Conservation (phyloP, 106 monocot species). For the Phalaenopsis equestris region DNA sequence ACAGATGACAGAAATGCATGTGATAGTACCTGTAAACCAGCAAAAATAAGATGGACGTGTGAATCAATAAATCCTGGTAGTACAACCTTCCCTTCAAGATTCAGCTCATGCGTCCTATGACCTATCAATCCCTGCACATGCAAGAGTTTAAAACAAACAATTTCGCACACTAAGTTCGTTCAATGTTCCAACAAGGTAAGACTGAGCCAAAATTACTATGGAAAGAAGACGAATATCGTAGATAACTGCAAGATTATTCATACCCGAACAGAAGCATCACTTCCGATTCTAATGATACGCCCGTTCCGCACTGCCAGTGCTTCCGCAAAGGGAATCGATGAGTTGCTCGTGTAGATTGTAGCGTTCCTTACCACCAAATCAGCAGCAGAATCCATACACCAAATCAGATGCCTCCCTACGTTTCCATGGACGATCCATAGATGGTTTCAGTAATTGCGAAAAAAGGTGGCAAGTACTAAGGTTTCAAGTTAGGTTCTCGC, state of each 20-base stretch:
- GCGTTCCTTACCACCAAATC: constrained; percentile 59
- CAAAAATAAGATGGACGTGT: constrained; percentile 70
- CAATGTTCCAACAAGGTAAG: not conserved
- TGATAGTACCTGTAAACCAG: constrained; percentile 72
- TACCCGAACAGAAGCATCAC: constrained; percentile 34
- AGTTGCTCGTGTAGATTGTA: constrained; percentile 60
- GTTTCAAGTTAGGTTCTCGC: not conserved
- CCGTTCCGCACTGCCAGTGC: constrained; percentile 51
- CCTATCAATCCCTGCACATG: constrained; percentile 60
- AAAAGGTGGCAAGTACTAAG: not conserved
- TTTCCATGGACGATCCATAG: not conserved
- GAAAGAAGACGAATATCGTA: too few relatives aligned
- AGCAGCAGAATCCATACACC: constrained; percentile 21
- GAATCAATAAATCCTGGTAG: constrained; percentile 93
- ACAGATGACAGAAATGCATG: not conserved
- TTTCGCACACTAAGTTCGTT: not conserved
- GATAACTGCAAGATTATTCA: constrained; percentile 9
- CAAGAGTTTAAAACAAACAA: not conserved
- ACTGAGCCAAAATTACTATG: not conserved
- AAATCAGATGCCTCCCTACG: constrained; percentile 13
- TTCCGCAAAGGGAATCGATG: constrained; percentile 42
- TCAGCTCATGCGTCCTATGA: constrained; percentile 33
- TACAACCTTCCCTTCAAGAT: constrained; percentile 69
- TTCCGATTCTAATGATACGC: constrained; percentile 46
- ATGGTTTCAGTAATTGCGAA: not conserved